Evolutionary conservation across 768 basidiomycete genomes (phyloP).

Genomic region (Xerocomellus intermedius): DNA sequence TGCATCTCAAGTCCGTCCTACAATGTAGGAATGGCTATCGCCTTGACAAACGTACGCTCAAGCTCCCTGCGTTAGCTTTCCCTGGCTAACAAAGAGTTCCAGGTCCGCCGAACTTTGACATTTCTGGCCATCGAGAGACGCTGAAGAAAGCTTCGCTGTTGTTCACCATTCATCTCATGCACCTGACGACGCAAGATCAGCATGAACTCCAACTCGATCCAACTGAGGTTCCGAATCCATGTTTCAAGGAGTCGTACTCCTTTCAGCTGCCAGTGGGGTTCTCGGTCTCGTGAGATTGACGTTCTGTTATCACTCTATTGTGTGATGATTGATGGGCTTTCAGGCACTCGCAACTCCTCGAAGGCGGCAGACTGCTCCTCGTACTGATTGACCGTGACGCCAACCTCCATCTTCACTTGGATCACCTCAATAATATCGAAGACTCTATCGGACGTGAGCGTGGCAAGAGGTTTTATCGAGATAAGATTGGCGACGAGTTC

Average conservation of each 20-base stretch:
- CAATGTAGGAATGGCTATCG: background rate
- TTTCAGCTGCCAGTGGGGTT: constrained; percentile 25
- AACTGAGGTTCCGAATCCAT: constrained; percentile 20
- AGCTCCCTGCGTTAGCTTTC: too few relatives aligned
- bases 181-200: constrained; percentile 28
- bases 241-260: constrained; percentile 26
- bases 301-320: background rate
- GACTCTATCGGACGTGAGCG: constrained; percentile 31
- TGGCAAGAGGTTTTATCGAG: constrained; percentile 39
- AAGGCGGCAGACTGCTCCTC: constrained; percentile 39
- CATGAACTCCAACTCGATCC: constrained; percentile 29
- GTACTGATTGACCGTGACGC: constrained; percentile 36
- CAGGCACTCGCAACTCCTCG: constrained; percentile 33
- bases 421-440: constrained; percentile 33
- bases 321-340: too few relatives aligned
- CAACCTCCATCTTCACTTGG: constrained; percentile 39
- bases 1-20: constrained; percentile 12
- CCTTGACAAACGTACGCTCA: too few relatives aligned
- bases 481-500: constrained; percentile 47
- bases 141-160: constrained; percentile 20
- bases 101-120: constrained; percentile 17
- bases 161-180: constrained; percentile 29
- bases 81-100: background rate
- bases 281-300: constrained; percentile 20
- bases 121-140: constrained; percentile 19